These are phyloP conservation scores for Mucor mucedo DNA, from an alignment of 371 early-diverging fungal species.

Conservation along the genomic window DNA sequence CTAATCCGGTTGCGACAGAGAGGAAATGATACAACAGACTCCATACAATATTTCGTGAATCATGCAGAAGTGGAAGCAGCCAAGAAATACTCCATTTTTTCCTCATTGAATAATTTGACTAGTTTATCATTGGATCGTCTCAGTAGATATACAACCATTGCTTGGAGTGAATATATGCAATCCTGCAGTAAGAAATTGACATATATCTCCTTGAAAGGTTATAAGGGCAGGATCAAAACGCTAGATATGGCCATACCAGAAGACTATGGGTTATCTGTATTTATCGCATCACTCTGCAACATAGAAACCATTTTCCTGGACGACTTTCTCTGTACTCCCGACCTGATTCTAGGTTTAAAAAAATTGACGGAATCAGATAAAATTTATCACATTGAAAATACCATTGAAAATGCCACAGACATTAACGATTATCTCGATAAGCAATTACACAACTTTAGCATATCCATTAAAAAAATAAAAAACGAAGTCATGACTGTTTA, in stretches of 20 bases:
- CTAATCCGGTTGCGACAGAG: too few relatives aligned
- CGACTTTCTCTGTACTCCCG: constrained; percentile 19
- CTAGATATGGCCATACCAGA: background rate
- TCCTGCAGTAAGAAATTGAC: constrained; percentile 24
- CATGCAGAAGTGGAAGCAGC: background rate
- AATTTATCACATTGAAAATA: too few relatives aligned
- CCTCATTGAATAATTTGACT: background rate
- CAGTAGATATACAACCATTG: constrained; percentile 30
- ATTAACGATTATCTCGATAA: background rate
- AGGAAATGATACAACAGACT: too few relatives aligned
- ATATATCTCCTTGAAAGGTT: constrained; percentile 26
- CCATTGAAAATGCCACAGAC: too few relatives aligned
- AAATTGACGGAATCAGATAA: background rate
- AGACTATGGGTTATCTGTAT: constrained; percentile 12
- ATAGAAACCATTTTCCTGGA: constrained; percentile 13
- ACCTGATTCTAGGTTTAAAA: constrained; percentile 7
- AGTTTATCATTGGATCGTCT: constrained; percentile 28
- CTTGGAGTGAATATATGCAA: constrained; percentile 36
- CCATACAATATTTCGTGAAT: too few relatives aligned
- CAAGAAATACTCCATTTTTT: constrained; percentile 14
- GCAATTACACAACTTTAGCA: background rate
- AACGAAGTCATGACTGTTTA: background rate
- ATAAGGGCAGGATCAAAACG: constrained; percentile 11
- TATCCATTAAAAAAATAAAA: background rate
- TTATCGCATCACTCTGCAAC: constrained; percentile 7